These are phyloP conservation scores for Pythium graminicola DNA, from an alignment of 352 stramenopile genomes.

Conservation along the genomic window DNA sequence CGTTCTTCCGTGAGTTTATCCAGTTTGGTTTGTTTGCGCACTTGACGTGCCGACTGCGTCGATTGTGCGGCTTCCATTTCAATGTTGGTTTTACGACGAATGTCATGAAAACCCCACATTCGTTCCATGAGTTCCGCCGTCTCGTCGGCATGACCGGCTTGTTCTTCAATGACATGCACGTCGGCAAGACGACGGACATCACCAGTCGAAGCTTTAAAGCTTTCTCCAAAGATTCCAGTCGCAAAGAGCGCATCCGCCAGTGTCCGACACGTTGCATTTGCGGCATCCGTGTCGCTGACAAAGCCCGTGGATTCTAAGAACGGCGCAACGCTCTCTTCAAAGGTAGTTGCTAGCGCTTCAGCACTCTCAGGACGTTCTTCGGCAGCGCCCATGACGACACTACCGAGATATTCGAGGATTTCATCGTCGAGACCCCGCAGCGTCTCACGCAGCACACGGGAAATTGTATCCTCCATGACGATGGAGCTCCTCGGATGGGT, in stretches of 20 bases:
- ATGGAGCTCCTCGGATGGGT: no score
- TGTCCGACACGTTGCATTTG: constrained; percentile 30
- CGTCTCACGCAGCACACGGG: constrained; percentile 40
- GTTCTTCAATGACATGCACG: constrained; percentile 68
- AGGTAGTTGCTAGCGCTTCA: constrained; percentile 31
- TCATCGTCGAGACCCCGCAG: constrained; percentile 55
- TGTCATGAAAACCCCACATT: constrained; percentile 86
- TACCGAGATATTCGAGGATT: constrained; percentile 64
- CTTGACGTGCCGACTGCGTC: constrained; percentile 68
- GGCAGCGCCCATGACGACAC: constrained; percentile 44
- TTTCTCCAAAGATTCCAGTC: constrained; percentile 17
- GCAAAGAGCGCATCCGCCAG: constrained; percentile 36
- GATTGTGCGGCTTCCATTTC: constrained; percentile 72
- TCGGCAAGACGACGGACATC: constrained; percentile 55
- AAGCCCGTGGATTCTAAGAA: constrained; percentile 62
- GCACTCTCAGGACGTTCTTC: constrained; percentile 32
- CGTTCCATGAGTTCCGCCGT: constrained; percentile 62
- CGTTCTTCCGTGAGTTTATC: constrained; percentile 54
- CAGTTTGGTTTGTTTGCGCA: constrained; percentile 72
- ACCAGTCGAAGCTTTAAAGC: constrained; percentile 10
- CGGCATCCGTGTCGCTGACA: constrained; percentile 35
- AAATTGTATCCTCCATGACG: constrained; percentile 48
- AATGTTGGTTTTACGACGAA: constrained; percentile 66
- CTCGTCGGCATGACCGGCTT: constrained; percentile 42
- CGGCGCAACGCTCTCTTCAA: constrained; percentile 58